These are phyloP conservation scores for Sporothrix phasma DNA, from an alignment of 2,329 filamentous ascomycete genomes.

Conservation along the genomic window DNA sequence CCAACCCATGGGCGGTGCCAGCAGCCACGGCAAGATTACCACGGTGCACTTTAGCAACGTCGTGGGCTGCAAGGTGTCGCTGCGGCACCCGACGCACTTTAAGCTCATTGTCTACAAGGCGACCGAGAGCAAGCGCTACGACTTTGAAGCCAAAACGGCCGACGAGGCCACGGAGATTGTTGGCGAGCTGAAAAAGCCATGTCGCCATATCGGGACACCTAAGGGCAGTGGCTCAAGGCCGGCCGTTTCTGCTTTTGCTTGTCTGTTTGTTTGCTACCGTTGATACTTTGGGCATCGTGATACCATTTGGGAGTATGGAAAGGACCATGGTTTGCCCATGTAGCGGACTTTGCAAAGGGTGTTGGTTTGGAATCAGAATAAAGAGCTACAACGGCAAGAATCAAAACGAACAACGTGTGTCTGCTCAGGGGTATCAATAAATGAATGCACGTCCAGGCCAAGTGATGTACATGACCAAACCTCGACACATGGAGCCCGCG, in stretches of 20 bases:
- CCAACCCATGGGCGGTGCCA: slow-evolving; percentile 43
- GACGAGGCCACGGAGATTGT: slow-evolving; percentile 73
- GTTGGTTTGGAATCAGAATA: background rate
- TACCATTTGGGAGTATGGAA: background rate
- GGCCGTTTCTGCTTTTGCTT: background rate
- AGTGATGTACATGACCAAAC: background rate
- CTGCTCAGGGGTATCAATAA: background rate
- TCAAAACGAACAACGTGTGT: background rate
- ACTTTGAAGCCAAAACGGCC: slow-evolving; percentile 66
- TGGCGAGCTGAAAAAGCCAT: slow-evolving; percentile 67
- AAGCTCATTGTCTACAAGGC: slow-evolving; percentile 62
- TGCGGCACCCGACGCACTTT: slow-evolving; percentile 72
- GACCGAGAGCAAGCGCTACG: slow-evolving; percentile 69
- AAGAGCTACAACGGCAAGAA: background rate
- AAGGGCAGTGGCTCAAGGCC: background rate
- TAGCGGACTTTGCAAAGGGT: background rate
- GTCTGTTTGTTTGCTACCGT: background rate
- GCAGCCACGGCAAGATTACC: slow-evolving; percentile 64
- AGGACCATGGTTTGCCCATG: background rate
- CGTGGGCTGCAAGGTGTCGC: slow-evolving; percentile 69
- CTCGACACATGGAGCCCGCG: background rate
- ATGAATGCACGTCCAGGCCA: background rate
- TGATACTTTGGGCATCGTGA: background rate
- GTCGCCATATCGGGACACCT: slow-evolving; percentile 50
- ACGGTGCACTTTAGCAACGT: slow-evolving; percentile 77